Percentiles rank a stretch among this genome's conserved stretches.
phyloP scores from a whole-genome alignment of 2,329 filamentous ascomycete genomes.

The Aurifilum marmelostoma region DNA sequence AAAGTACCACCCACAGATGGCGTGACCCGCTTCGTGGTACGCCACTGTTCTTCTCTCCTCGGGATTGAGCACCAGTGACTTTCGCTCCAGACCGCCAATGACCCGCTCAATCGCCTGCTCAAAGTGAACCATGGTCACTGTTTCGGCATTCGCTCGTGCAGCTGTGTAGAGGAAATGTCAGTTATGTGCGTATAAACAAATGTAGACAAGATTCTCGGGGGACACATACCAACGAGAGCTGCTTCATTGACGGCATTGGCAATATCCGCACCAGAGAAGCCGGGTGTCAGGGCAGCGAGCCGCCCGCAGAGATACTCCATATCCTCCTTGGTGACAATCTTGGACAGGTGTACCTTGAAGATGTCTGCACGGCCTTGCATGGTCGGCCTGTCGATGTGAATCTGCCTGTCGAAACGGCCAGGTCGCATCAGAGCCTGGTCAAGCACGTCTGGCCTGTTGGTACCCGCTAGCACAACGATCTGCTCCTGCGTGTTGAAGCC shows the following conservation, averaged over 20 bases:
- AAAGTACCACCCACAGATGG: conserved; percentile 98
- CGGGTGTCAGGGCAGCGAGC: conserved; percentile 88
- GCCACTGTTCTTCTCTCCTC: conserved; percentile 76
- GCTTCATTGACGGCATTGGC: conserved; percentile 98
- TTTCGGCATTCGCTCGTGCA: conserved; percentile 78
- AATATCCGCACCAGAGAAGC: conserved; percentile 97
- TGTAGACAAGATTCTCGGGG: not conserved
- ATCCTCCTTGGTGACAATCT: conserved; percentile 92
- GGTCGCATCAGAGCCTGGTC: conserved; percentile 96
- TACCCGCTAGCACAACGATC: conserved; percentile 94
- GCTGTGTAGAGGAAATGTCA: conserved; percentile 52
- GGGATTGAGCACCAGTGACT: conserved; percentile 89
- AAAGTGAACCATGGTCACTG: conserved; percentile 87
- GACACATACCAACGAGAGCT: conserved; percentile 81
- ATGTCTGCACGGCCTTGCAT: conserved; percentile 98
- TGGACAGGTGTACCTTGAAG: conserved; percentile 90
- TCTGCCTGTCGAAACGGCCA: conserved; percentile 95
- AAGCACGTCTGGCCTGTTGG: conserved; percentile 91
- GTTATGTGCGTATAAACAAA: not conserved
- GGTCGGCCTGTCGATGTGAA: conserved; percentile 90
- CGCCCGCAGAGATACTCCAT: conserved; percentile 85
- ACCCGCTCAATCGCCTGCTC: conserved; percentile 98
- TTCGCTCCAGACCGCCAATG: conserved; percentile 95
- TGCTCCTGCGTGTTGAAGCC: conserved; percentile 97
- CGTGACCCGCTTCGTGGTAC: conserved; percentile 82